Evolutionary conservation across 2,329 filamentous ascomycete genomes (phyloP).

Genomic region (Aspergillus fructus): DNA sequence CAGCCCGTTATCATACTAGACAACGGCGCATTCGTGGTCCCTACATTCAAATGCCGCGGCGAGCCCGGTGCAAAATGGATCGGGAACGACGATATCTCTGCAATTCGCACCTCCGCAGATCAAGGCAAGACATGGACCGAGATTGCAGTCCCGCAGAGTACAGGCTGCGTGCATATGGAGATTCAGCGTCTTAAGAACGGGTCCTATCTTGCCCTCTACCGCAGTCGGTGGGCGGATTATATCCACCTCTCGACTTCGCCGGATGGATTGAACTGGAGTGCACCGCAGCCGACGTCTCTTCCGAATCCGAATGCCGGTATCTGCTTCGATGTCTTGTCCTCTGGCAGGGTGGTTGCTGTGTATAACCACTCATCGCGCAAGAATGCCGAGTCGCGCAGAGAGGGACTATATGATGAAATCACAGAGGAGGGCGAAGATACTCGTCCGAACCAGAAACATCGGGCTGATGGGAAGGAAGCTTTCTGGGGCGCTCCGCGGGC

Average conservation of each 20-base stretch:
- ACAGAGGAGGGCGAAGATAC: not conserved
- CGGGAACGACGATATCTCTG: constrained; percentile 5
- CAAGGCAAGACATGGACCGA: constrained; percentile 4
- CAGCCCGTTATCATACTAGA: constrained; percentile 1
- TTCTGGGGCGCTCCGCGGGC: constrained; percentile 46
- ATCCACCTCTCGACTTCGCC: not conserved
- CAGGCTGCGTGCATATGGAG: constrained; percentile 7
- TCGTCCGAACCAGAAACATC: not conserved
- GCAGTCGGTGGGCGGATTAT: constrained; percentile 6
- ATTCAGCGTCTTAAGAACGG: constrained; percentile 2
- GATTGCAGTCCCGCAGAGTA: not conserved
- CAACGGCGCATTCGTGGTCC: not conserved
- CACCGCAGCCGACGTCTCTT: not conserved
- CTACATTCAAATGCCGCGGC: constrained; percentile 2
- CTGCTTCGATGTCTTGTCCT: constrained; percentile 8
- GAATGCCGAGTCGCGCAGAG: not conserved
- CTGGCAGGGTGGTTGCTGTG: not conserved
- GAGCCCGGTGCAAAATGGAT: constrained; percentile 5
- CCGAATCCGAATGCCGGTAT: constrained; percentile 7
- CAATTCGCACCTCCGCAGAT: not conserved
- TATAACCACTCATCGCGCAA: constrained; percentile 2
- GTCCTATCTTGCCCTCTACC: not conserved
- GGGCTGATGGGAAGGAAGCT: constrained; percentile 35
- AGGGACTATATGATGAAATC: constrained; percentile 4
- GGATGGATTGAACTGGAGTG: not conserved